Conservation (phyloP, 2,329 filamentous ascomycete species). For the Nannizzia gypsea region DNA sequence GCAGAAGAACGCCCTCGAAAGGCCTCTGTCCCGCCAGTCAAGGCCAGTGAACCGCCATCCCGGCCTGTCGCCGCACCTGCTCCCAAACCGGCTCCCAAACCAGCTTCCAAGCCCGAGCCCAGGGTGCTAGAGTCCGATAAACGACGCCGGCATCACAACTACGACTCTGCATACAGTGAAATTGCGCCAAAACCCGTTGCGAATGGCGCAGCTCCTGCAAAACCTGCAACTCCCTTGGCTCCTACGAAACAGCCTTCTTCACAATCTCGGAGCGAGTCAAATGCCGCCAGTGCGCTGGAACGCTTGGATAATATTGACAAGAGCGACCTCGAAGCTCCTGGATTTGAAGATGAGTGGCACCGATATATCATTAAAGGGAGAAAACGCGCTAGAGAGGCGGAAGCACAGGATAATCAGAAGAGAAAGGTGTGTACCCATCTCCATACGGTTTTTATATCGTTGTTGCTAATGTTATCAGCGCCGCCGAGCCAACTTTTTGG, state of each 20-base stretch:
- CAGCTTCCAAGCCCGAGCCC: conserved; percentile 16
- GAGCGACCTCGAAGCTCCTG: conserved; percentile 45
- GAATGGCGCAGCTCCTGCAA: conserved; percentile 18
- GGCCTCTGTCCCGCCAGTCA: conserved; percentile 33
- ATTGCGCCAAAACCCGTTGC: conserved; percentile 14
- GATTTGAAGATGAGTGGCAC: conserved; percentile 41
- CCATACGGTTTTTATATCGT: not conserved
- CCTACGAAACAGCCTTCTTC: conserved; percentile 42
- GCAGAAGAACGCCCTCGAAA: conserved; percentile 48
- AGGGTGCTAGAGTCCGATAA: conserved; percentile 19
- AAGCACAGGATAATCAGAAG: conserved; percentile 50
- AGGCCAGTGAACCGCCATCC: conserved; percentile 17
- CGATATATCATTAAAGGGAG: conserved; percentile 44
- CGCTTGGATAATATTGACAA: conserved; percentile 46
- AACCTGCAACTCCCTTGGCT: conserved; percentile 14
- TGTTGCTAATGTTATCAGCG: conserved; percentile 35
- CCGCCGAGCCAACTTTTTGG: conserved; percentile 44
- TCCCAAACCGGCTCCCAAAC: not conserved
- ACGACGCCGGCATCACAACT: conserved; percentile 18
- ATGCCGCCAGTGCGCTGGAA: conserved; percentile 55
- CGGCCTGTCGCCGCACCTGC: conserved; percentile 17
- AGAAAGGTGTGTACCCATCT: conserved; percentile 46
- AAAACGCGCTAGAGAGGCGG: conserved; percentile 59
- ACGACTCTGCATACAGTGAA: conserved; percentile 16
- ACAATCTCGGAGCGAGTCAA: conserved; percentile 46